phyloP scores from a whole-genome alignment of 495 filamentous ascomycete species.

The Xylaria palmicola region DNA sequence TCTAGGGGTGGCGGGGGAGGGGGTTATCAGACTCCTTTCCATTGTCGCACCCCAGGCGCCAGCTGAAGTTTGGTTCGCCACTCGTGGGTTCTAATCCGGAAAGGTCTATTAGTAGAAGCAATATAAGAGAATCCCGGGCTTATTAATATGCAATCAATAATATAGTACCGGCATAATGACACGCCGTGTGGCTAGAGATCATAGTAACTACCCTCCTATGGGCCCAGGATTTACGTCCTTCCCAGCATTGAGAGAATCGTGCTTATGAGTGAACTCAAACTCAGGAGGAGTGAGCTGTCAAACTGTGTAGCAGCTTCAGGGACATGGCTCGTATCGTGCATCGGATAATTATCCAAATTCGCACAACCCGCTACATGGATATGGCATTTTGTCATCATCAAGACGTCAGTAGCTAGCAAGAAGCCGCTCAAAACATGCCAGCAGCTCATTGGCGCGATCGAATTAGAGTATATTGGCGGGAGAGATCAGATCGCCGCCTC shows the following conservation, averaged over 20 bases:
- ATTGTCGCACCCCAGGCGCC: conserved; percentile 1
- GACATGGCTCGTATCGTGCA: no score
- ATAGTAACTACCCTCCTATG: neutral
- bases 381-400: no score
- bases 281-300: no score
- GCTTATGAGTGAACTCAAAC: no score
- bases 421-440: no score
- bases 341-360: no score
- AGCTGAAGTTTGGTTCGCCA: conserved; percentile 14
- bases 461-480: neutral
- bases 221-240: no score
- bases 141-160: neutral
- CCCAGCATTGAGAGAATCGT: no score
- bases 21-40: neutral
- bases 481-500: neutral
- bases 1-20: conserved; percentile 3
- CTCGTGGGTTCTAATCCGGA: neutral
- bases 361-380: no score
- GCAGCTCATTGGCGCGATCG: neutral
- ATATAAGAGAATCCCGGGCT: conserved; percentile 6
- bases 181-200: neutral
- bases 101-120: conserved; percentile 1
- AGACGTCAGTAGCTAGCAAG: no score
- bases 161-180: conserved; percentile 10
- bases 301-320: no score